Base-by-base conservation (phyloP, 306 rosid species). In the Gastrolobium villosum region DNA sequence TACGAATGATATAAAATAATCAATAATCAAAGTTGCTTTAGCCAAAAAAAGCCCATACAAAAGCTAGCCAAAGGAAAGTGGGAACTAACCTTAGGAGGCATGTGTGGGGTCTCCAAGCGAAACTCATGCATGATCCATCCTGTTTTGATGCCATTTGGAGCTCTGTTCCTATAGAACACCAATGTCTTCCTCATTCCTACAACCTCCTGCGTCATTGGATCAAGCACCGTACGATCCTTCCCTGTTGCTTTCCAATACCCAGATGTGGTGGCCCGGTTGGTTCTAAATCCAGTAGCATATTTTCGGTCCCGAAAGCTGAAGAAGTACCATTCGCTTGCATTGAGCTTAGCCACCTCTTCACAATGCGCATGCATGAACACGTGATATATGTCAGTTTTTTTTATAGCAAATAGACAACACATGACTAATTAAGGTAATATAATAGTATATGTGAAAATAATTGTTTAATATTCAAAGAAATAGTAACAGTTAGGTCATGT, bases 91-190 rank as follows among this genome's bases (percentile, higher is more conserved):
- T 96, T 96, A 37, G 99, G 99, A 45, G 97, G 98, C 94, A 90
- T 87, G 48, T 93, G 98, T 75, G 96, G 98, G 83, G 98, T 90
- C 89, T 96, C 98, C 65, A 96, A 77, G 13, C 99, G 93, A 71
- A 93, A 96, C 83, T 96, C 99, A 59, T 96, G 99, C 99, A 96
- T 96, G 65, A 95, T 95, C 99, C 99, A 95, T 1, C 94, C 99
- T 0, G 97, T 91, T 89, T 95, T 95, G 78, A 93, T 84, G 7
- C 99, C 99, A 82, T 91, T 95, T 0, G 99, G 99, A 79, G 99
- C 99, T 74, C 99, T 87, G 72, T 95, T 91, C 71, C 79, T 68
- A 63, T 95, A 95, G 82, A 95, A 95, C 85, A 95, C 99, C 87
- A 95, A 61, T 4, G 99, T 95, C 83, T 95, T 95, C 70, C 98